Base-by-base conservation (phyloP, 768 basidiomycete genomes). In the Leccinum broughii region DNA sequence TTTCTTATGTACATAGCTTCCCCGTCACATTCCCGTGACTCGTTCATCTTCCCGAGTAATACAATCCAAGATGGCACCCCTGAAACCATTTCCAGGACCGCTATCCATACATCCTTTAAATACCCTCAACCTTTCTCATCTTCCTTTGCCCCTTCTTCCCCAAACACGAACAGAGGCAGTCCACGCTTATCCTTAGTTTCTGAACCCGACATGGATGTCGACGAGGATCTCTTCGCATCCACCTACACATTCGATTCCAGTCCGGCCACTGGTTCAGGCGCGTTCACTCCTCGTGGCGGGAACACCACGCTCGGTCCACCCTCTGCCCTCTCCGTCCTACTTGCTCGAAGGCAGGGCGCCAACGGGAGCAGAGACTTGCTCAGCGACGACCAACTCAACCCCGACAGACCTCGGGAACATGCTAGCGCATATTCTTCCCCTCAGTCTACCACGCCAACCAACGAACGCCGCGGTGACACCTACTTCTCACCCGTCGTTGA, bases 41-140 rank as follows among this genome's bases (percentile, higher is more conserved):
- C 76, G 2, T 75, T 80, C 67, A 77, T 80, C 58, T 79, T 80
- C 60, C 78, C 77, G 20, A 64, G 41, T 24, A 58, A n/a, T 55
- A 22, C 63, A 1, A 68, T 63, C 51, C 68, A 65, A 60, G 68
- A 68, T 66, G 63, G 68, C 13, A 61, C 63, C 54, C 70, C 63
- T 35, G 70, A 66, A 61, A 62, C 68, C 59, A 75, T 62, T 41
- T 54, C 59, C 17, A 65, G 59, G 22, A 51, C 51, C 54, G 54
- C 35, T 17, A 55, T 55, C 13, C 65, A 56, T 49, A 51, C 55
- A 10, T 57, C 68, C 30, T 32, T 70, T 63, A 70, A 70, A 53
- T 24, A 62, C 54, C 30, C 34, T 13, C 60, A 59, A 26, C 57
- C 51, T 0, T 39, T 65, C n/a, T 63, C 74, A 0, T 62, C 72